Evolutionary conservation across 2,329 filamentous ascomycete species (phyloP), one percentile per base, ranked within the genome.

Genomic region (Ilyonectria destructans): DNA sequence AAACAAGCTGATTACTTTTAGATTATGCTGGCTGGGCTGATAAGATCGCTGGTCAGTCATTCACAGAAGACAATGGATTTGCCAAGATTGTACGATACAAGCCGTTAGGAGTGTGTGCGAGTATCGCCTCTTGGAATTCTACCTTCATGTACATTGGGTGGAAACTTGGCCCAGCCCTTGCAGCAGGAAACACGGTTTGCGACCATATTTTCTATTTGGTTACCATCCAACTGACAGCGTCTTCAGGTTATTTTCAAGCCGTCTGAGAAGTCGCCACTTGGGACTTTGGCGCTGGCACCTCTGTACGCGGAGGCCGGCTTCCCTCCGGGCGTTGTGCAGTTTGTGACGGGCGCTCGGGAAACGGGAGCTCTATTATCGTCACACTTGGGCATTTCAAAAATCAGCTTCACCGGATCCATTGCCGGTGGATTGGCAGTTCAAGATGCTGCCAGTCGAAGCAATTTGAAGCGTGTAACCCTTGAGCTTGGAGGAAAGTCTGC

Each of bases 331-430:
- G 59, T 56, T 4, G 23, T 56, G 10, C 55, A 62, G 13, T 10
- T 62, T 3, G 6, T 62, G 9, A 19, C 35, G n/a, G 49, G 59
- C 15, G 46, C 29, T 26, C 49, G 59, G 8, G 3, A 17, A 8
- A 37, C 15, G 2, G 59, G 59, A 9, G 51, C 35, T 8, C 48
- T 48, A 12, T 4, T 62, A 2, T 49, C 59, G 5, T 8, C 12
- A 3, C 59, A 62, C 19, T 33, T 33, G 40, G 40, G 33, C 3
- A 17, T 62, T 6, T n/a, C 48, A 3, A 56, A 62, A 33, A 15
- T 62, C 6, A 23, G 49, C 6, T 62, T 62, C 21, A 62, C 59
- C 1, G 59, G 59, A 3, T 55, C 49, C 12, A 62, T 49, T 15
- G 9, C 26, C 0, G 29, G 21, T 3, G 49, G 49, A 5, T 23